Percentiles rank a stretch among this genome's conserved stretches.
phyloP scores from a whole-genome alignment of 495 filamentous ascomycete species.

The Cercophora scortea region DNA sequence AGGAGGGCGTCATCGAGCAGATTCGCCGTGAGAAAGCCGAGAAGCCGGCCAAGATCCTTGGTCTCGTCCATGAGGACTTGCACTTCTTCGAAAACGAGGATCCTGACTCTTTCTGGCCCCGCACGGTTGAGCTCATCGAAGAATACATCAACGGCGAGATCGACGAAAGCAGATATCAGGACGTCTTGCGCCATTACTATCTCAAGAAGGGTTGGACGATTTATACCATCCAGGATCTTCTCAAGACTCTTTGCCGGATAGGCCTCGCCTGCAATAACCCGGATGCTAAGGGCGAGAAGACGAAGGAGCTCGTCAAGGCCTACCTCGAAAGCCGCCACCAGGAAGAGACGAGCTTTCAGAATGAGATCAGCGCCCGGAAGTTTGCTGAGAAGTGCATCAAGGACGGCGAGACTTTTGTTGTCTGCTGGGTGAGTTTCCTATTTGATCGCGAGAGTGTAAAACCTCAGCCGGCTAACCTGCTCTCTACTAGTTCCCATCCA shows the following conservation, averaged over 20 bases:
- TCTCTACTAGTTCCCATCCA: constrained; percentile 41
- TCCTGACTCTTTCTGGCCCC: constrained; percentile 42
- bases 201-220: constrained; percentile 81
- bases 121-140: constrained; percentile 58
- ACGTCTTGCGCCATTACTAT: constrained; percentile 82
- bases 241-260: constrained; percentile 67
- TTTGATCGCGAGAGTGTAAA: not conserved
- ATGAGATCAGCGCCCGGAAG: constrained; percentile 79
- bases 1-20: constrained; percentile 60
- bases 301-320: constrained; percentile 70
- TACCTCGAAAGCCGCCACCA: constrained; percentile 75
- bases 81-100: constrained; percentile 37
- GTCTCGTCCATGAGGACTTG: constrained; percentile 50
- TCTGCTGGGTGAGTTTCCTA: constrained; percentile 64
- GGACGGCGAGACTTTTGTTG: constrained; percentile 82
- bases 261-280: constrained; percentile 64
- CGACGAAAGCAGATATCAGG: constrained; percentile 75
- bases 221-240: constrained; percentile 81
- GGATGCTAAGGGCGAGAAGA: constrained; percentile 81
- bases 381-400: constrained; percentile 79
- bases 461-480: no score
- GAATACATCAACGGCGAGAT: constrained; percentile 81
- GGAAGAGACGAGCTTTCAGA: constrained; percentile 72
- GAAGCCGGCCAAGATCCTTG: constrained; percentile 75
- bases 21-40: constrained; percentile 57